phyloP scores from a whole-genome alignment of 2,329 filamentous ascomycete species.

The Alternaria triticimaculans region DNA sequence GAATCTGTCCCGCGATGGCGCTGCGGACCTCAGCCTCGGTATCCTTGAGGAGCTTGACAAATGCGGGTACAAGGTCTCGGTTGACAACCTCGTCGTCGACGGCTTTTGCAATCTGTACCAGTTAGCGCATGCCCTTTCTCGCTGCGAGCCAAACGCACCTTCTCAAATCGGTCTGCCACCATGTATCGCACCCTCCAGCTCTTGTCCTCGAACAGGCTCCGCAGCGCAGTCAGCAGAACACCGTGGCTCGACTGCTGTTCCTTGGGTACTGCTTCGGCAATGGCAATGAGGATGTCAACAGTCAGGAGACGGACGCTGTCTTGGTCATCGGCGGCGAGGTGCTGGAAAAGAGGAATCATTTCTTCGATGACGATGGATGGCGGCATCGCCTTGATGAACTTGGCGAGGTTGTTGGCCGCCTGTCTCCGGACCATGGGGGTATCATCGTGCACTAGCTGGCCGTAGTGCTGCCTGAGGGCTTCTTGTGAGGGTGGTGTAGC shows the following conservation, averaged over 20 bases:
- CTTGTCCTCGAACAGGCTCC: slow-evolving; percentile 97
- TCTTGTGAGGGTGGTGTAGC: slow-evolving; percentile 88
- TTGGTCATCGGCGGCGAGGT: slow-evolving; percentile 94
- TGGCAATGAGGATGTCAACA: slow-evolving; percentile 93
- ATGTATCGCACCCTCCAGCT: slow-evolving; percentile 99
- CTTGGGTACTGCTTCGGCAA: slow-evolving; percentile 96
- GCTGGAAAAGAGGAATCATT: slow-evolving; percentile 99
- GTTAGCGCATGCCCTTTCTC: slow-evolving; percentile 35
- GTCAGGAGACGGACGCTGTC: slow-evolving; percentile 96
- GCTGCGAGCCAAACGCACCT: slow-evolving; percentile 62
- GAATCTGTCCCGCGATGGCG: slow-evolving; percentile 96
- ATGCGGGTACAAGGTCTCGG: slow-evolving; percentile 91
- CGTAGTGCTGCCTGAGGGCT: slow-evolving; percentile 88
- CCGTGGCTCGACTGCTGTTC: slow-evolving; percentile 97
- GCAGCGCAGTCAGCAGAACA: slow-evolving; percentile 85
- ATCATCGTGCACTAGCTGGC: slow-evolving; percentile 93
- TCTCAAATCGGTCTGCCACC: slow-evolving; percentile 98
- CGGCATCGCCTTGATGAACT: slow-evolving; percentile 97
- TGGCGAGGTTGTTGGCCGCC: slow-evolving; percentile 93
- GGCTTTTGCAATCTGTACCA: slow-evolving; percentile 85
- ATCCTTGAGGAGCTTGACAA: slow-evolving; percentile 97
- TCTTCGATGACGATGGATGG: slow-evolving; percentile 91
- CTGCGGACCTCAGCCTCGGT: slow-evolving; percentile 97
- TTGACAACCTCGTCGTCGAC: slow-evolving; percentile 97
- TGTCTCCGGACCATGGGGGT: slow-evolving; percentile 99